These are phyloP conservation scores for Flaveria linearis DNA, from an alignment of 129 eudicot species.

Conservation along the genomic window DNA sequence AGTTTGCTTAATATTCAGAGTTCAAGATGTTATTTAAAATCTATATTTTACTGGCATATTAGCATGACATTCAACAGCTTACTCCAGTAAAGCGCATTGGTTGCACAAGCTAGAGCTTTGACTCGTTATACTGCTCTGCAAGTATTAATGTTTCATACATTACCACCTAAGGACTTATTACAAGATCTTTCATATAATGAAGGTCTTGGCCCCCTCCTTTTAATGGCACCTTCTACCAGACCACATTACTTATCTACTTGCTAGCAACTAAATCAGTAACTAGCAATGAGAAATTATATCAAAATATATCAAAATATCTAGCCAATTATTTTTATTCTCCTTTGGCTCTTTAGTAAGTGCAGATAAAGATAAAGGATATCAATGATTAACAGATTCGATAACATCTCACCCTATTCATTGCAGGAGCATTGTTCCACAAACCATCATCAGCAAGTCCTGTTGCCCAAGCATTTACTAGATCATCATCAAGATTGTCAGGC, in stretches of 20 bases:
- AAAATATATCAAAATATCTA: not conserved
- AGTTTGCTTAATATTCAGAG: not conserved
- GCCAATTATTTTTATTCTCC: not conserved
- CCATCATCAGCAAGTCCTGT: conserved; percentile 93
- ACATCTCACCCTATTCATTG: conserved; percentile 82
- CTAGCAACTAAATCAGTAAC: not conserved
- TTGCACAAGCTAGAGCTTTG: not conserved
- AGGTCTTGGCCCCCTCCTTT: not conserved
- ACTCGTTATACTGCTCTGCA: not conserved
- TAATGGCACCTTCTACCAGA: not conserved
- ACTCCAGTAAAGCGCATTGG: not conserved
- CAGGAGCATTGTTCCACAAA: conserved; percentile 87
- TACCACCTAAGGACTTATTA: not conserved
- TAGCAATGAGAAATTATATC: not conserved
- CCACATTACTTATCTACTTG: not conserved
- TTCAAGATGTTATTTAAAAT: not conserved
- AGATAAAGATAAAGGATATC: not conserved
- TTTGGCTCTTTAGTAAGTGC: not conserved
- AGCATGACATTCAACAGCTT: not conserved
- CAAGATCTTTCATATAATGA: not conserved
- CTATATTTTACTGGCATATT: not conserved
- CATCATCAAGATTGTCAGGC: conserved; percentile 83
- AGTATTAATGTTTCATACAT: not conserved
- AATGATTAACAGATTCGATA: not conserved
- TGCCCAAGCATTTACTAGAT: conserved; percentile 99